Percentiles rank a stretch among this genome's conserved stretches.
Conservation (phyloP, 2,329 filamentous ascomycete genomes). For the Venturia carpophila region DNA sequence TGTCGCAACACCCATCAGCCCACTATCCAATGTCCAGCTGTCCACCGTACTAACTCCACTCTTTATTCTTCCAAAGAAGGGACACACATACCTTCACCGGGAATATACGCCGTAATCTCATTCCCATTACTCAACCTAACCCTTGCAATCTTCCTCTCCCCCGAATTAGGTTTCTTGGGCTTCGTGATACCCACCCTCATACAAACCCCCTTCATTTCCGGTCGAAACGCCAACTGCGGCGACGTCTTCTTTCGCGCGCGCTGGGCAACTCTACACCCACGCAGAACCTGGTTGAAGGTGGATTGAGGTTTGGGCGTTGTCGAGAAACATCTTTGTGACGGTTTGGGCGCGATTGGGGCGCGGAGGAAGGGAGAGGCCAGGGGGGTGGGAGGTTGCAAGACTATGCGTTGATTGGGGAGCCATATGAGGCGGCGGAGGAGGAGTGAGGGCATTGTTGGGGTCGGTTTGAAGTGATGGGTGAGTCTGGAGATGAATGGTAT, state of each 20-base stretch:
- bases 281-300: constrained; percentile 44
- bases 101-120: constrained; percentile 87
- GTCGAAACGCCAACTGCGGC: constrained; percentile 68
- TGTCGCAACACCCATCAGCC: constrained; percentile 10
- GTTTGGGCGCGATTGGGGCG: not conserved
- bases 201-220: constrained; percentile 91
- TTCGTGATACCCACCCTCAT: constrained; percentile 88
- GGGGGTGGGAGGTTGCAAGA: not conserved
- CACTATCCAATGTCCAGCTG: constrained; percentile 12
- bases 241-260: constrained; percentile 79
- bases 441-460: constrained; percentile 6
- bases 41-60: not conserved
- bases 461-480: not conserved
- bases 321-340: constrained; percentile 27
- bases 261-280: constrained; percentile 72
- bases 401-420: not conserved
- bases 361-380: not conserved
- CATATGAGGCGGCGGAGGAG: constrained; percentile 13
- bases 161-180: constrained; percentile 98
- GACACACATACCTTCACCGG: constrained; percentile 63
- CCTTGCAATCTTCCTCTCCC: constrained; percentile 90
- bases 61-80: constrained; percentile 4
- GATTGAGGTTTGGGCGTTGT: constrained; percentile 33
- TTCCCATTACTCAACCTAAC: constrained; percentile 80
- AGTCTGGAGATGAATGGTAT: not conserved